Base-by-base conservation (phyloP, 2,329 filamentous ascomycete species). In the Pestalotiopsis fici region DNA sequence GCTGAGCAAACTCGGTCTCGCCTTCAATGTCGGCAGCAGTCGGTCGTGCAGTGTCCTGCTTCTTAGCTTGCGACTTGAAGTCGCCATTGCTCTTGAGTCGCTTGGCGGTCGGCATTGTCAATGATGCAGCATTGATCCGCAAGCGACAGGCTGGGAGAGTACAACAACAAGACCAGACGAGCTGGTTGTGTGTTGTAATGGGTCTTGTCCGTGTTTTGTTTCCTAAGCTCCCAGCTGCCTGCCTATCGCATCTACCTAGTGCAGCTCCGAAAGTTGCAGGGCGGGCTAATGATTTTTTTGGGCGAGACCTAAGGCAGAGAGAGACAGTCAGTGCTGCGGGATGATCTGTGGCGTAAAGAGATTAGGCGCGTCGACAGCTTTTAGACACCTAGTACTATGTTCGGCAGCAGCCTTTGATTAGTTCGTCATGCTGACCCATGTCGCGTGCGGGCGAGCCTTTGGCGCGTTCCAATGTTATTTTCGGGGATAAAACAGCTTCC, bases 1-100 rank as follows among this genome's bases (percentile, higher is more conserved):
- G 84, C 78, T 92, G 87, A 74, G 91, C 90, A 81, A 94, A 93
- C 71, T 87, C 83, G 74, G 85, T 90, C 75, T 93, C 91, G 75
- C 90, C 90, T 72, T 92, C 89, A 69, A 93, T 78, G 74, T 91
- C 92, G 72, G 89, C 88, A 70, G 91, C 85, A 5, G 90, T 89
- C 6, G 91, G 89, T 57, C 89, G 87, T 66, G 84, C 83, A 31
- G 82, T 76, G 66, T 82, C 79, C 35, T 73, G 71, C 55, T 69
- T 70, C n/a, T 74, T 76, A 64, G 80, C 76, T 70, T 82, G 80
- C 57, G 80, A 74, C 74, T 80, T 79, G 68, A 82, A 77, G 71
- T 81, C 81, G 68, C 82, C 80, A 73, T 81, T 81, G 78, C 83
- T 84, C 79, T 85, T 88, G 71, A 86, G 83, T 76, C 87, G 83